Evolutionary conservation across 176 grass and related monocot genomes (phyloP), one percentile per base, ranked within the genome.

Genomic region (Oryza glumipatula): DNA sequence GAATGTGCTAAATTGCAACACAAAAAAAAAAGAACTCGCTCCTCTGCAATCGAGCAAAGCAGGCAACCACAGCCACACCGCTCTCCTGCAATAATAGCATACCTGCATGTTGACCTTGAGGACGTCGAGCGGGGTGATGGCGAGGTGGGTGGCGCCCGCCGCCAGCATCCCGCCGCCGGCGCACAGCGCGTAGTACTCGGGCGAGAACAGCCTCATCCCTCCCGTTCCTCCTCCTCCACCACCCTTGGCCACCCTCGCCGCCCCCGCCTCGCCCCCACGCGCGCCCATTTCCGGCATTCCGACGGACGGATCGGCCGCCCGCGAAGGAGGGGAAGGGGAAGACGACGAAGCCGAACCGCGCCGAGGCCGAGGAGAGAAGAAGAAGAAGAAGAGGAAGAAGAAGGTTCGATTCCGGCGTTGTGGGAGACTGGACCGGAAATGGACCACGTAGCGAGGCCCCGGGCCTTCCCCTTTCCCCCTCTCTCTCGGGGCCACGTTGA

Each of bases 101-200:
- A 94, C 96, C 91, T 98, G 93, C 96, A 98, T 98, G 84, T 98
- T 95, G 76, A 98, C 93, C 89, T 98, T 95, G 76, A 98, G 83
- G 43, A 98, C 96, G 81, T 98, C 96, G 71, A 98, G 85, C 21
- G 96, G 96, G 13, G 93, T 98, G 86, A 94, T 95, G 80, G 91
- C 93, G 81, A 98, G 91, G 84, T 98, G 96, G 17, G 93, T 95
- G 54, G 96, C 76, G 84, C 93, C 96, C 21, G 96, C 93, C 28
- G 93, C 91, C 41, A 95, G 85, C 96, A 95, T 95, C 69, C 96
- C 96, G n/a, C 96, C 93, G 78, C 82, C 91, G 48, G 89, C 76
- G 85, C 91, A 98, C 4, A 98, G 85, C 7, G 91, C 93, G 84
- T 98, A 98, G 86, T 98, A 94, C 91, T 95, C 89, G 14, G 88